Conservation (phyloP, 1,284 basidiomycete genomes). For the Kalmanozyma brasiliensis region DNA sequence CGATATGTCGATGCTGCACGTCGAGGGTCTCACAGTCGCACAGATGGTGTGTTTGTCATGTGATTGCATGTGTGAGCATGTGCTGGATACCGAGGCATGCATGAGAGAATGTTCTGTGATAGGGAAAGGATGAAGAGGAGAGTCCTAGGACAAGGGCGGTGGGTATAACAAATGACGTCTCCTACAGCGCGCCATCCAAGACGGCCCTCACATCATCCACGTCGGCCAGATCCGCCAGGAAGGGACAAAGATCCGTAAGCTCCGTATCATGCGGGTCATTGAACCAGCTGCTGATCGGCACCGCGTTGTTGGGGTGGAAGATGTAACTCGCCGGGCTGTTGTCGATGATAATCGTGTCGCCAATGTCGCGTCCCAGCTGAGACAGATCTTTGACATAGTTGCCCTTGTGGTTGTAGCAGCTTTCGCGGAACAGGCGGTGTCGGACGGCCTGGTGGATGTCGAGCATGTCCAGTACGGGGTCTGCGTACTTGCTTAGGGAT, state of each 20-base stretch:
- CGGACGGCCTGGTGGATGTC: constrained; percentile 90
- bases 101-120: too few relatives aligned
- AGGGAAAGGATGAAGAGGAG: background rate
- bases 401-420: constrained; percentile 98
- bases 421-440: constrained; percentile 97
- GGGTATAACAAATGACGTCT: too few relatives aligned
- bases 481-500: constrained; percentile 97
- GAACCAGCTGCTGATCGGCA: constrained; percentile 99
- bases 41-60: too few relatives aligned
- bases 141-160: background rate
- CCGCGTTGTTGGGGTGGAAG: constrained; percentile 99
- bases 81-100: background rate
- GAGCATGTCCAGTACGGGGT: constrained; percentile 96
- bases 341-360: constrained; percentile 95
- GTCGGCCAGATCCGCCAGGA: constrained; percentile 84
- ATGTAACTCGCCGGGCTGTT: constrained; percentile 99
- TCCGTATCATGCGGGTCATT: constrained; percentile 85
- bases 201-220: constrained; percentile 93
- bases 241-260: constrained; percentile 91
- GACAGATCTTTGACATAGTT: constrained; percentile 99
- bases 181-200: constrained; percentile 73
- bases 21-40: too few relatives aligned
- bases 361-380: constrained; percentile 90
- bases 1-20: too few relatives aligned
- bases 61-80: too few relatives aligned